These are phyloP conservation scores for Asterella californica DNA, from an alignment of 225 moss, liverwort and hornwort genomes.

Conservation along the genomic window DNA sequence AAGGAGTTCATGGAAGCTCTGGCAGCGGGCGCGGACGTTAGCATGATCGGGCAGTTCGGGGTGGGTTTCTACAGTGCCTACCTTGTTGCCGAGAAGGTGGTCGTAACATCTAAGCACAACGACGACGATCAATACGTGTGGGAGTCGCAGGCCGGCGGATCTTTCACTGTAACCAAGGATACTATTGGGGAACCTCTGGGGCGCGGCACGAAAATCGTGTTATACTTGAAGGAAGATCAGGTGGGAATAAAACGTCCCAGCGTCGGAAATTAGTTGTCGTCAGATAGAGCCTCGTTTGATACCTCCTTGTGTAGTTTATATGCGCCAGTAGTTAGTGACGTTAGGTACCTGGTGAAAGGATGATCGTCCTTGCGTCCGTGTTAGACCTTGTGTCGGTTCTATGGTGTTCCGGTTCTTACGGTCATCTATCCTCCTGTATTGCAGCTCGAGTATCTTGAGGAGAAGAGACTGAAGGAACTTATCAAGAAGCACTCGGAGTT, in stretches of 20 bases:
- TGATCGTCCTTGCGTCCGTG: no score
- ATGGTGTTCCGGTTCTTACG: neutral
- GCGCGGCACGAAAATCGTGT: conserved; percentile 42
- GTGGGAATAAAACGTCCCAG: neutral
- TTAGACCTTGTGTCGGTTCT: no score
- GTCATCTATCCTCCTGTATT: neutral
- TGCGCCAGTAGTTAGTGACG: no score
- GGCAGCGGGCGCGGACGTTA: conserved; percentile 38
- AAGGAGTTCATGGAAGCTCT: conserved; percentile 48
- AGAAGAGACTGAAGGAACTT: conserved; percentile 66
- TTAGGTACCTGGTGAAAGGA: no score
- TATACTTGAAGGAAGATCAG: conserved; percentile 39
- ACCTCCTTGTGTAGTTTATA: neutral
- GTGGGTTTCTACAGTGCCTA: conserved; percentile 50
- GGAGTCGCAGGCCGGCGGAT: conserved; percentile 53
- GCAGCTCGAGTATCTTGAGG: conserved; percentile 65
- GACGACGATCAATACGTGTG: conserved; percentile 55
- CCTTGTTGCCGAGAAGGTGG: conserved; percentile 49
- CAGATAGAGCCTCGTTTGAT: no score
- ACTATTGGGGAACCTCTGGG: conserved; percentile 34
- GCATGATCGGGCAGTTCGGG: conserved; percentile 41
- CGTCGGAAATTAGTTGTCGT: no score
- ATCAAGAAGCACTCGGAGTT: conserved; percentile 83
- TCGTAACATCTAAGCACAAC: conserved; percentile 48
- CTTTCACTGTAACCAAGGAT: conserved; percentile 41